phyloP scores from a whole-genome alignment of 495 filamentous ascomycete species.

The Penicillium mononematosum region DNA sequence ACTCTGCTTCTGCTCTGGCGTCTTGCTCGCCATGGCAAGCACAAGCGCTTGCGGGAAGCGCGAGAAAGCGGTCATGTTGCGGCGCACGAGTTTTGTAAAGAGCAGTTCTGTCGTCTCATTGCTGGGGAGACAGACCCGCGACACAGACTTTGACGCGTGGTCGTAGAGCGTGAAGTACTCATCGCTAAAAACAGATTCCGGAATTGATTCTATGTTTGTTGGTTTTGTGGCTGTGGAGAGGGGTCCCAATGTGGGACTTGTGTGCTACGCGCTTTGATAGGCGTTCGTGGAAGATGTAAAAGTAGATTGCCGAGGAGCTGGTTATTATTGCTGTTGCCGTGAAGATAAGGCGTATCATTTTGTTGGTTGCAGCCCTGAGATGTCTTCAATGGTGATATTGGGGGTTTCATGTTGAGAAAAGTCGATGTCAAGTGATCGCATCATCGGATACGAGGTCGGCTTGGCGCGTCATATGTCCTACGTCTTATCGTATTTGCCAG shows the following conservation, averaged over 20 bases:
- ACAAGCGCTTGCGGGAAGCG: slow-evolving; percentile 34
- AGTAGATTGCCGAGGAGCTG: slow-evolving; percentile 22
- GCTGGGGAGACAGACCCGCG: slow-evolving; percentile 23
- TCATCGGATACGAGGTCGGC: slow-evolving; percentile 18
- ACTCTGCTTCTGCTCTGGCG: slow-evolving; percentile 18
- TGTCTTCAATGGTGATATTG: neutral
- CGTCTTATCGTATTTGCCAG: neutral
- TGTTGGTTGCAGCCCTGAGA: neutral
- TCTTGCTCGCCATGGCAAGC: slow-evolving; percentile 17
- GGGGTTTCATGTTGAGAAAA: neutral
- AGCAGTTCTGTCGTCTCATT: slow-evolving; percentile 15
- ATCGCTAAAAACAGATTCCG: slow-evolving; percentile 20
- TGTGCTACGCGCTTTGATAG: slow-evolving; percentile 28
- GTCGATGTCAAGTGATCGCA: slow-evolving; percentile 12
- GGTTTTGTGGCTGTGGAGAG: slow-evolving; percentile 14
- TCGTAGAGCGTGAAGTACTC: slow-evolving; percentile 30
- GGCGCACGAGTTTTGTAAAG: slow-evolving; percentile 32
- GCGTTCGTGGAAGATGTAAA: slow-evolving; percentile 28
- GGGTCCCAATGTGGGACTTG: slow-evolving; percentile 18
- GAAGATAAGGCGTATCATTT: slow-evolving; percentile 19
- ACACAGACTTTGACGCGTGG: slow-evolving; percentile 22
- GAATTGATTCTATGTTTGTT: slow-evolving; percentile 26
- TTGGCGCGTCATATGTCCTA: slow-evolving; percentile 8
- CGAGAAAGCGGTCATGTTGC: slow-evolving; percentile 38
- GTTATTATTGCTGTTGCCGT: slow-evolving; percentile 24